A percentile compares a stretch with the other conserved stretches of the same genome.
Evolutionary conservation across 495 filamentous ascomycete species (phyloP).

Genomic region (Neurospora sp.): DNA sequence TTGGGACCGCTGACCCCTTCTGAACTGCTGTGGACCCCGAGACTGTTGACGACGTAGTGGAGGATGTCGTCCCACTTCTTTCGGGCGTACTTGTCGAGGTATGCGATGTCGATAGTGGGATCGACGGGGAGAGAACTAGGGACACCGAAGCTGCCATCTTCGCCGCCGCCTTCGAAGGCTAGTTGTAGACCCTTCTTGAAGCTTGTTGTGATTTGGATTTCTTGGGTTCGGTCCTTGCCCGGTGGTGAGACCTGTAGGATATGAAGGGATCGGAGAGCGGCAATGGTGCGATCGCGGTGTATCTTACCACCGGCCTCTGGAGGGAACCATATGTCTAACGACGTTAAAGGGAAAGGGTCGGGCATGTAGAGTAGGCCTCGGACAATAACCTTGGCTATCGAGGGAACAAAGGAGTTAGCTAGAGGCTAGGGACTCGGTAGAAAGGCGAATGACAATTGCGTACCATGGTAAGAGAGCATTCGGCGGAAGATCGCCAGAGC

Average conservation of each 20-base stretch:
- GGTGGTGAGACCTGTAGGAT: constrained; percentile 56
- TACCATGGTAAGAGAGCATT: constrained; percentile 89
- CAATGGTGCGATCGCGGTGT: constrained; percentile 72
- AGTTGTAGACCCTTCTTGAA: constrained; percentile 70
- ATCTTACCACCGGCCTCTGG: constrained; percentile 54
- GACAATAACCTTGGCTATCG: constrained; percentile 82
- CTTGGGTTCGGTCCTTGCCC: constrained; percentile 47
- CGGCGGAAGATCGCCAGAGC: constrained; percentile 92
- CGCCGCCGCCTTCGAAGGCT: constrained; percentile 76
- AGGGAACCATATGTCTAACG: constrained; percentile 73
- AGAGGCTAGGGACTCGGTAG: neutral
- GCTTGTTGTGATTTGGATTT: constrained; percentile 60
- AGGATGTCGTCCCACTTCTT: constrained; percentile 91
- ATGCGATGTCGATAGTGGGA: constrained; percentile 48
- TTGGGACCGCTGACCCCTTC: constrained; percentile 44
- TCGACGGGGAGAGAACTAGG: constrained; percentile 53
- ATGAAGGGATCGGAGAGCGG: constrained; percentile 70
- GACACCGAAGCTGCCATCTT: constrained; percentile 82
- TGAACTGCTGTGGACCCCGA: constrained; percentile 19
- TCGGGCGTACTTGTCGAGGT: constrained; percentile 78
- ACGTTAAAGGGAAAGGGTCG: constrained; percentile 56
- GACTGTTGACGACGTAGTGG: constrained; percentile 75
- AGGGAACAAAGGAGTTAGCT: constrained; percentile 4
- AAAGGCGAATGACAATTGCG: constrained; percentile 4
- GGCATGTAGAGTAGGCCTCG: constrained; percentile 88